Base-by-base conservation (phyloP, 495 filamentous ascomycete genomes). In the Podospora comata region DNA sequence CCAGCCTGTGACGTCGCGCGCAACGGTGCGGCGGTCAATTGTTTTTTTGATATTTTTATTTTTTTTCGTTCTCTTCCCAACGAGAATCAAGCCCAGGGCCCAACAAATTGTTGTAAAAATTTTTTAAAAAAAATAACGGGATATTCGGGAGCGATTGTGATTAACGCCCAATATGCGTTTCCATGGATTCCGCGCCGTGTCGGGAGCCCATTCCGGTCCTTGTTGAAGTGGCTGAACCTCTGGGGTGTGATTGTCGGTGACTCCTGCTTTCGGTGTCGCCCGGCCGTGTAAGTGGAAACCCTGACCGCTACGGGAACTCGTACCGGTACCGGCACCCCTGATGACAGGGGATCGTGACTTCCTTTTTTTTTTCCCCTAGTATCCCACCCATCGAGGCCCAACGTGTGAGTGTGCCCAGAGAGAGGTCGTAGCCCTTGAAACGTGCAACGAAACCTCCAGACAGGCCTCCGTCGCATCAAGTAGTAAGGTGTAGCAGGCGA, bases 231-330 rank as follows among this genome's bases (percentile, higher is more conserved):
- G 20, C 1, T 23, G 20, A 23, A 60, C 60, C 60, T 65, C 54
- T 32, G 66, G 65, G 63, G 65, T 64, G 64, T 68, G 64, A 71
- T 66, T 65, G 55, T 71, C 70, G 70, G 70, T 58, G 67, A 68
- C 70, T 68, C 67, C 64, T 71, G 16, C 27, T 34, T 61, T 27
- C 30, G 61, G 30, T 48, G 30, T 26, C 60, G 20, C 19, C 59
- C 54, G 55, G 60, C 54, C 30, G 69, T 67, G 67, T 68, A 71
- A 68, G 48, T 66, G 19, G 48, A 19, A 20, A 66, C 67, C 32
- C 61, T 63, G 61, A 63, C 61, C 61, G 61, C 61, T 20, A 39
- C n/a, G 5, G 13, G 61, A 44, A 19, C 26, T 63, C 61, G 61
- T 63, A 63, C 61, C 61, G 32, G 61, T 63, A 63, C 61, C 61